A percentile compares a stretch with the other conserved stretches of the same genome.
These are phyloP conservation scores for Staphylotrichum longicolle DNA, from an alignment of 495 filamentous ascomycete genomes.

Conservation along the genomic window DNA sequence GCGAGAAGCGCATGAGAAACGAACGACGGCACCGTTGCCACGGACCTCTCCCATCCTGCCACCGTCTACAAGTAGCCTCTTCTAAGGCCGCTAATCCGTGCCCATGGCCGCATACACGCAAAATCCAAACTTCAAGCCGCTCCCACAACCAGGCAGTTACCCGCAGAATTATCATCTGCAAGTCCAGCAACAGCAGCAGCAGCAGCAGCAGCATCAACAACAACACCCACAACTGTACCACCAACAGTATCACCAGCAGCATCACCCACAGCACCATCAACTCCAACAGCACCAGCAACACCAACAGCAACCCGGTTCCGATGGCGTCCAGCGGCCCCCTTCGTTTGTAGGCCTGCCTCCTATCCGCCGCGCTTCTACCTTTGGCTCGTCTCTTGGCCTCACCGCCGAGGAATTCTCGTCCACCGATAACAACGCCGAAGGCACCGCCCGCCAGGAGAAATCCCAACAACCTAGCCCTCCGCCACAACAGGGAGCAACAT, in stretches of 20 bases:
- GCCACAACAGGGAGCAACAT: background rate
- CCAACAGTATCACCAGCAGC: conserved; percentile 22
- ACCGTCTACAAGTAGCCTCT: background rate
- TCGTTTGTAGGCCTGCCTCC: conserved; percentile 50
- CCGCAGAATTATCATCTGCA: conserved; percentile 19
- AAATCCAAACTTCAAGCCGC: conserved; percentile 27
- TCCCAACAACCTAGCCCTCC: conserved; percentile 7
- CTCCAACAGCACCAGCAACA: conserved; percentile 25
- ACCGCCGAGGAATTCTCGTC: conserved; percentile 21
- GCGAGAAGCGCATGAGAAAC: too few species aligned
- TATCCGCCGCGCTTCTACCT: conserved; percentile 53
- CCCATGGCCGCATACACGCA: conserved; percentile 42
- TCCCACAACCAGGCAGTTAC: conserved; percentile 30
- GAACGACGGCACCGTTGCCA: background rate
- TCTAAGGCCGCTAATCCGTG: conserved; percentile 17
- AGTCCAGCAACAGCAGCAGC: conserved; percentile 21
- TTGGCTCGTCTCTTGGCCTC: conserved; percentile 40
- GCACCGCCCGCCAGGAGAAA: conserved; percentile 11
- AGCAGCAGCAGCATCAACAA: conserved; percentile 22
- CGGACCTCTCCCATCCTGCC: background rate
- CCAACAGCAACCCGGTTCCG: conserved; percentile 18
- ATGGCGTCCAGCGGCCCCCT: conserved; percentile 32
- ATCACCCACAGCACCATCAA: conserved; percentile 20
- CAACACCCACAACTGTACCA: conserved; percentile 20
- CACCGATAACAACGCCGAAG: conserved; percentile 22